Conservation (phyloP, 805 yeast species). For the Yamadazyma laniorum region DNA sequence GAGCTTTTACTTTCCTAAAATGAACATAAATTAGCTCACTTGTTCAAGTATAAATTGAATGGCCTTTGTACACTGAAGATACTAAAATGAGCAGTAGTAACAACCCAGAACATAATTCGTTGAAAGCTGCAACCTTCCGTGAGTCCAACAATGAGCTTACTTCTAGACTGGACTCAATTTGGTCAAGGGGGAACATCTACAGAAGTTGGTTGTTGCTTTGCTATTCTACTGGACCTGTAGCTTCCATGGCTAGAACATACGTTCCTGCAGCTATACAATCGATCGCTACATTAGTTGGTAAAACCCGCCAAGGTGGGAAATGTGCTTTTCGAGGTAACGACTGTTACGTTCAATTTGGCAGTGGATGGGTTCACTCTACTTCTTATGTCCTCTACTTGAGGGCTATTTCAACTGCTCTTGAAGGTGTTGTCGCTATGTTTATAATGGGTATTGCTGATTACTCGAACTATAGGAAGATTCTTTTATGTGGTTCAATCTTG, state of each 20-base stretch:
- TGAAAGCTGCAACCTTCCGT: neutral
- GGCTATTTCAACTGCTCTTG: conserved; percentile 38
- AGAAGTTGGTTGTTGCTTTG: conserved; percentile 39
- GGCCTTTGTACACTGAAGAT: neutral
- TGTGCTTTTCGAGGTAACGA: conserved; percentile 33
- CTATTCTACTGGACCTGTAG: conserved; percentile 42
- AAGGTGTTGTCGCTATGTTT: conserved; percentile 33
- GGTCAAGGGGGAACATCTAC: conserved; percentile 10
- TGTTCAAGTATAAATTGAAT: neutral
- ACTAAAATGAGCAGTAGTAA: neutral
- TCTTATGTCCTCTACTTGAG: conserved; percentile 37
- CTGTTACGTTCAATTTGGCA: conserved; percentile 37
- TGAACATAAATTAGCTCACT: neutral
- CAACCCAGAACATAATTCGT: neutral
- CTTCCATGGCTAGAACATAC: conserved; percentile 40
- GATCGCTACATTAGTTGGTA: conserved; percentile 30
- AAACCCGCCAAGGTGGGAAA: conserved; percentile 18
- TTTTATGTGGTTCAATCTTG: conserved; percentile 29
- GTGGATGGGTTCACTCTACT: conserved; percentile 29
- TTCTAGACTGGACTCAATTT: neutral
- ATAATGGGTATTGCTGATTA: conserved; percentile 43
- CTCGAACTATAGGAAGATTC: conserved; percentile 33
- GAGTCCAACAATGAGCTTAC: neutral
- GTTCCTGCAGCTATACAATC: conserved; percentile 43
- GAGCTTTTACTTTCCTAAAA: neutral